Percentiles rank a stretch among this genome's conserved stretches.
phyloP scores from a whole-genome alignment of 768 basidiomycete genomes.

The Xanthoconium purpureum region DNA sequence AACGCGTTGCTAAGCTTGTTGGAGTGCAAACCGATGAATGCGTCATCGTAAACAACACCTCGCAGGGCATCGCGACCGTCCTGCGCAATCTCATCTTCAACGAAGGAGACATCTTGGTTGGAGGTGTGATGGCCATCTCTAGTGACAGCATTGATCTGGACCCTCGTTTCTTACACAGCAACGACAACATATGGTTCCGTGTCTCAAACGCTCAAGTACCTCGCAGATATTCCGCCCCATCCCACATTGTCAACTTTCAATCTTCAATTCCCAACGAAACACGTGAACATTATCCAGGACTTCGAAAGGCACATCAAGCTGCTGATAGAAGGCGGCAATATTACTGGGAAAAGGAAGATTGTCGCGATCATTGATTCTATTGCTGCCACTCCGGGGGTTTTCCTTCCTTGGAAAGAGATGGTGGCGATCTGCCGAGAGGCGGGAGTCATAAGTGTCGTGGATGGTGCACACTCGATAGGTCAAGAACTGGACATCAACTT shows the following conservation, averaged over 20 bases:
- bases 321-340: conserved; percentile 23
- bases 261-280: conserved; percentile 56
- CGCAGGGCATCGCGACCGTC: conserved; percentile 54
- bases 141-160: neutral
- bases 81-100: conserved; percentile 53
- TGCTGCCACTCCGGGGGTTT: conserved; percentile 55
- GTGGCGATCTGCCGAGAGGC: conserved; percentile 62
- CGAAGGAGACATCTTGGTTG: conserved; percentile 62
- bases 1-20: conserved; percentile 46
- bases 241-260: conserved; percentile 49
- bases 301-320: conserved; percentile 41
- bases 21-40: conserved; percentile 55
- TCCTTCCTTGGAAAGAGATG: conserved; percentile 70
- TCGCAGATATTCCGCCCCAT: conserved; percentile 53
- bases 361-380: conserved; percentile 72
- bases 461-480: conserved; percentile 78
- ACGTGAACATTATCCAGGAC: conserved; percentile 48
- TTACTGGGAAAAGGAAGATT: conserved; percentile 41
- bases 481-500: conserved; percentile 65
- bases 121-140: conserved; percentile 24
- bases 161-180: conserved; percentile 34
- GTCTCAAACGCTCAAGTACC: conserved; percentile 46
- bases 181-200: conserved; percentile 59
- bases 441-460: conserved; percentile 64
- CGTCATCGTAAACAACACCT: conserved; percentile 40